Evolutionary conservation across 331 rosid species (phyloP).

Genomic region (Rhamnella rubrinervis): DNA sequence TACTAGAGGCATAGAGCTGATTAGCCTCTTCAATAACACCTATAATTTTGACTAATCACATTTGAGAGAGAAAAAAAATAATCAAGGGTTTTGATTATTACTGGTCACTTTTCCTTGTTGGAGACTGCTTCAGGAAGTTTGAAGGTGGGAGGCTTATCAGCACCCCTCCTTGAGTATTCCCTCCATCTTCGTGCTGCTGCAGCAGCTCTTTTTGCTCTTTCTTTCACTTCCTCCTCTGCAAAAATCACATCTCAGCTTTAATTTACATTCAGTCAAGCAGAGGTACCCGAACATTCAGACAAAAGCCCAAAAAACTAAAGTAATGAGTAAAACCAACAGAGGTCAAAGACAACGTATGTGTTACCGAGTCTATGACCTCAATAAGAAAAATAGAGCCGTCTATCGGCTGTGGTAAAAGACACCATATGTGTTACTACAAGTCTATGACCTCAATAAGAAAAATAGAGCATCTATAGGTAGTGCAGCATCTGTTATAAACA

Average conservation of each 20-base stretch:
- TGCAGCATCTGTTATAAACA: background rate
- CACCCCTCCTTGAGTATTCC: slow-evolving; percentile 90
- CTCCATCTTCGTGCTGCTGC: slow-evolving; percentile 94
- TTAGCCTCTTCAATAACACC: slow-evolving; percentile 13
- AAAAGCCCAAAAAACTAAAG: background rate
- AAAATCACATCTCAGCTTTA: background rate
- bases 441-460: no score
- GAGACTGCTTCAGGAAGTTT: slow-evolving; percentile 81
- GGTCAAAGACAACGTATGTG: no score
- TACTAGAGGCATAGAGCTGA: slow-evolving; percentile 19
- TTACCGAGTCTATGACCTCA: no score
- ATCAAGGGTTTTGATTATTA: slow-evolving; percentile 11
- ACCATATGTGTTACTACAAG: no score
- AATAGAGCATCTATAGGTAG: background rate
- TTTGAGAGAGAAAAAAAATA: slow-evolving; percentile 5
- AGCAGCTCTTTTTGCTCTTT: slow-evolving; percentile 76
- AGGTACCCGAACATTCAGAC: background rate
- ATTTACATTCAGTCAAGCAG: background rate
- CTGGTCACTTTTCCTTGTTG: slow-evolving; percentile 44
- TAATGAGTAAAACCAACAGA: background rate
- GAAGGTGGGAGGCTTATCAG: slow-evolving; percentile 70
- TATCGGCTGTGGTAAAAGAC: background rate
- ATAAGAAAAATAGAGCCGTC: background rate
- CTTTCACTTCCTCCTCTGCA: slow-evolving; percentile 75
- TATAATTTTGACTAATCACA: slow-evolving; percentile 37